A percentile compares a stretch with the other conserved stretches of the same genome.
phyloP scores from a whole-genome alignment of 192 early-diverging fungal genomes.

The Coemansia aciculifera region DNA sequence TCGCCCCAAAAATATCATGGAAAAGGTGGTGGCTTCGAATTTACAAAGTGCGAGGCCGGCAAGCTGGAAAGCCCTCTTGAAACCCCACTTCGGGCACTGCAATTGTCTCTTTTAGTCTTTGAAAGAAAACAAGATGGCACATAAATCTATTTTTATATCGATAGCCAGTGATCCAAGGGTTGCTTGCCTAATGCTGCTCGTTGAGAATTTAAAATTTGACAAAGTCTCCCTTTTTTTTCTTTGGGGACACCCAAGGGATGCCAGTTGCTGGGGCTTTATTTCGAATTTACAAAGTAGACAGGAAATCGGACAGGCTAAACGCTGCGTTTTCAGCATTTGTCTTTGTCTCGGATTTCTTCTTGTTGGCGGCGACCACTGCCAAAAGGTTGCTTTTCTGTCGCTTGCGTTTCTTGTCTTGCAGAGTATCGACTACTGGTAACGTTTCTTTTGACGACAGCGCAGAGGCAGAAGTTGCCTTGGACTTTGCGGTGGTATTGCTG shows the following conservation, averaged over 20 bases:
- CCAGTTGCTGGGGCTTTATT: neutral
- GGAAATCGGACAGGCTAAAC: conserved; percentile 40
- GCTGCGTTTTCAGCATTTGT: conserved; percentile 10
- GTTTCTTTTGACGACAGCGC: neutral
- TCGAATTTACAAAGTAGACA: conserved; percentile 23
- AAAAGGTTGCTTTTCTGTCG: conserved; percentile 47
- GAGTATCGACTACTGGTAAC: neutral
- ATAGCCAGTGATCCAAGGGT: no score
- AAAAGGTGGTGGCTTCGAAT: neutral
- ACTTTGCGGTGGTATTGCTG: neutral
- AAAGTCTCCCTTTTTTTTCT: no score
- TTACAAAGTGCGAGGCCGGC: neutral
- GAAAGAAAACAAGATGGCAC: no score
- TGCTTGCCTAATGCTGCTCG: no score
- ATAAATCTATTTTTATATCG: no score
- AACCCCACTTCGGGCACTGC: no score
- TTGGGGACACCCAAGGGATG: no score
- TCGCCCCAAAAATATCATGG: neutral
- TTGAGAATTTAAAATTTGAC: no score
- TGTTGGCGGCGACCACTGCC: conserved; percentile 44
- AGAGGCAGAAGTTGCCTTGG: neutral
- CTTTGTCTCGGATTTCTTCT: conserved; percentile 41
- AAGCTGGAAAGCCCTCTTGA: neutral
- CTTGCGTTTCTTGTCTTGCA: conserved; percentile 41
- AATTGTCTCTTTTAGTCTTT: no score